These are phyloP conservation scores for Rhodotorula paludigena DNA, from an alignment of 768 basidiomycete species.

Conservation along the genomic window DNA sequence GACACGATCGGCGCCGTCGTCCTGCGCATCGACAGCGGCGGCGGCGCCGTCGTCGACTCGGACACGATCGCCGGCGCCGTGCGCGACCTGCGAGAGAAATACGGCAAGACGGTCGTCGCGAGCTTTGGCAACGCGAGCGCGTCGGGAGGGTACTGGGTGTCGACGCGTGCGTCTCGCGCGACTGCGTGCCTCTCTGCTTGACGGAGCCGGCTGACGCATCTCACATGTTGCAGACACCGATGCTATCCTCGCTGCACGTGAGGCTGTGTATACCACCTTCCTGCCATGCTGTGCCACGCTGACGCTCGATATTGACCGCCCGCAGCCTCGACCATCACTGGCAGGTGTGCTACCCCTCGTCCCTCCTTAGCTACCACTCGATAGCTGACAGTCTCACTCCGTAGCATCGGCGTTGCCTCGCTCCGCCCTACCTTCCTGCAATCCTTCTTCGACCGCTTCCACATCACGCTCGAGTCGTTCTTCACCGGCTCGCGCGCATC, in stretches of 20 bases:
- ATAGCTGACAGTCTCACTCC: not conserved
- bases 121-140: constrained; percentile 42
- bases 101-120: constrained; percentile 42
- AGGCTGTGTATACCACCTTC: not conserved
- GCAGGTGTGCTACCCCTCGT: constrained; percentile 24
- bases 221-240: constrained; percentile 17
- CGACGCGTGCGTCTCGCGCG: constrained; percentile 13
- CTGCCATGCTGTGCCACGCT: too few relatives aligned
- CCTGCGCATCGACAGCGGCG: constrained; percentile 42
- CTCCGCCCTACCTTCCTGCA: constrained; percentile 42
- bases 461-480: constrained; percentile 41
- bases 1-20: constrained; percentile 41
- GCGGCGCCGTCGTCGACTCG: constrained; percentile 41
- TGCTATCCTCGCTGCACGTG: constrained; percentile 41
- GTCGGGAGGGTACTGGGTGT: constrained; percentile 41
- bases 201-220: not conserved
- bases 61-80: constrained; percentile 44
- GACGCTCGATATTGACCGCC: not conserved
- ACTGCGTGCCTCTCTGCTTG: not conserved
- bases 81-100: constrained; percentile 35
- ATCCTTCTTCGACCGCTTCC: constrained; percentile 42
- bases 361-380: not conserved
- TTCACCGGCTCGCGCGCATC: constrained; percentile 38
- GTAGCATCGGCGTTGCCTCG: constrained; percentile 39
- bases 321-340: constrained; percentile 41